Evolutionary conservation across 345 rosid species (phyloP).

Genomic region (Lenwebbia sp.): DNA sequence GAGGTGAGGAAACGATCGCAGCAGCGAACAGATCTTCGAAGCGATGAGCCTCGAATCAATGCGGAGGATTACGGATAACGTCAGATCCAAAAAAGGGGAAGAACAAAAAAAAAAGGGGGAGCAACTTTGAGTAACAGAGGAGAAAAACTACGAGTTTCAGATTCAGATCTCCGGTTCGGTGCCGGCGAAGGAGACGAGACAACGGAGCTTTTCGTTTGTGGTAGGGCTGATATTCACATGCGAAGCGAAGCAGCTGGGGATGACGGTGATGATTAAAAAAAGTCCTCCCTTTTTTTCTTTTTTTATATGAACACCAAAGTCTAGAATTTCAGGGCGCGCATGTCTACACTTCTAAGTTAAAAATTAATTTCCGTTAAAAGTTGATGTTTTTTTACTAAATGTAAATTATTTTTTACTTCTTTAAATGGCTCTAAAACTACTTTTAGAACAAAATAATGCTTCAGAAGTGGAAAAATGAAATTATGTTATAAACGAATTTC

Average conservation of each 20-base stretch:
- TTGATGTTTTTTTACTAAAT: too few relatives aligned
- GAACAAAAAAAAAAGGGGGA: not conserved
- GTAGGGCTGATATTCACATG: not conserved
- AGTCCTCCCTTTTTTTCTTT: not conserved
- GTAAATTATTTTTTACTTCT: too few relatives aligned
- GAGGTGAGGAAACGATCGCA: not conserved
- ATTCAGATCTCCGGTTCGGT: slow-evolving; percentile 1
- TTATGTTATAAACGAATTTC: too few relatives aligned
- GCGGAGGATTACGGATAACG: not conserved
- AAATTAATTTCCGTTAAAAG: too few relatives aligned
- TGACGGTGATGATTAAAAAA: not conserved
- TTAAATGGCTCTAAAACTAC: too few relatives aligned
- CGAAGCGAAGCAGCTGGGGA: not conserved
- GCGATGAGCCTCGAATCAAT: not conserved
- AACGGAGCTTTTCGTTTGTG: not conserved
- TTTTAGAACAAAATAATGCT: too few relatives aligned
- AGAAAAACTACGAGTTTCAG: not conserved
- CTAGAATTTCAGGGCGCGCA: not conserved
- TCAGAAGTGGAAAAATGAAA: too few relatives aligned
- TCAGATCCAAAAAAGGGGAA: not conserved
- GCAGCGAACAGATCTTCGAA: not conserved
- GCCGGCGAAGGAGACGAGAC: not conserved
- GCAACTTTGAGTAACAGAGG: not conserved
- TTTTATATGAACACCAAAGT: not conserved
- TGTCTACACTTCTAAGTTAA: too few relatives aligned